Conservation (phyloP, 768 basidiomycete species). For the Baorangia bicolor region DNA sequence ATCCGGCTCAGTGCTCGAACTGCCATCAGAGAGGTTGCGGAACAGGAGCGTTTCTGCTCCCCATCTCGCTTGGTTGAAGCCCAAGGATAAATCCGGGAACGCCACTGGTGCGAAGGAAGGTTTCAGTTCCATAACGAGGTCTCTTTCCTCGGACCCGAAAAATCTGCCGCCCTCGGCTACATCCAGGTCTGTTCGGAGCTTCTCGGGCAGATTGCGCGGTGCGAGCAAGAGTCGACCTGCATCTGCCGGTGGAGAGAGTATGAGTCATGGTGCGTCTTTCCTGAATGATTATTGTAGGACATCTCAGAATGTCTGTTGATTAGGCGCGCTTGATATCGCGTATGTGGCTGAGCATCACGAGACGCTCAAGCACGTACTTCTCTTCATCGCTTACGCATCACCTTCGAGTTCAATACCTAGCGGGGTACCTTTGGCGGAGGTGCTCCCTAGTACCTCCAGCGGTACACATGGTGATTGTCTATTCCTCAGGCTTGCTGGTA, state of each 20-base stretch:
- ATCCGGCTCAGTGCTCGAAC: constrained; percentile 10
- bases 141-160: constrained; percentile 21
- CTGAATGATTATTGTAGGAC: background rate
- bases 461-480: constrained; percentile 51
- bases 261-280: constrained; percentile 18
- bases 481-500: constrained; percentile 57
- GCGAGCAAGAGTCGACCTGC: constrained; percentile 23
- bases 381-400: constrained; percentile 53
- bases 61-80: constrained; percentile 55
- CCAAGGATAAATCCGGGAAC: constrained; percentile 26
- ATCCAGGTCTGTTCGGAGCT: constrained; percentile 14
- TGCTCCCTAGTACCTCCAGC: constrained; percentile 47
- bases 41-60: constrained; percentile 60
- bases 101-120: constrained; percentile 10
- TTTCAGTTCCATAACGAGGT: constrained; percentile 1
- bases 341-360: constrained; percentile 83
- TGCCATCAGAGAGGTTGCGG: constrained; percentile 29
- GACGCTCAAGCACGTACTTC: constrained; percentile 74
- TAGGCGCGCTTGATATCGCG: constrained; percentile 40
- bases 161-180: background rate
- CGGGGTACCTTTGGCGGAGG: constrained; percentile 57
- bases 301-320: background rate
- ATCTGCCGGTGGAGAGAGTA: constrained; percentile 9
- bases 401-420: constrained; percentile 33
- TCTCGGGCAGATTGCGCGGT: constrained; percentile 23